Evolutionary conservation across 331 rosid species (phyloP).

Genomic region (Ulmus americana): DNA sequence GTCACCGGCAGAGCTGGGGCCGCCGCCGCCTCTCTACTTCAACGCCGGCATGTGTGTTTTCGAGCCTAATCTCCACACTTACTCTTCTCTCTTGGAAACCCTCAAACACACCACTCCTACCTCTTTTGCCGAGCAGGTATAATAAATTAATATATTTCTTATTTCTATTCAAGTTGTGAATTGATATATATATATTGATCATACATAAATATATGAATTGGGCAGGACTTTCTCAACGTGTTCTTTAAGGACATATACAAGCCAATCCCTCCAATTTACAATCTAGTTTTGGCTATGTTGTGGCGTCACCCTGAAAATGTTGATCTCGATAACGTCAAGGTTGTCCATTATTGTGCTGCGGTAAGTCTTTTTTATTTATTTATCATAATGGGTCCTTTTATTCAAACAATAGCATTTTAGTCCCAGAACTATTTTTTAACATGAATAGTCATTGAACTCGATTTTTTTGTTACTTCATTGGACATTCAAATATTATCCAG

Average conservation of each 20-base stretch:
- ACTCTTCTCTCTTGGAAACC: conserved; percentile 26
- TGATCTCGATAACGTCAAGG: conserved; percentile 25
- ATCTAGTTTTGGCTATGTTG: conserved; percentile 41
- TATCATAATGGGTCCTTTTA: neutral
- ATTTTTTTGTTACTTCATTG: too few species aligned
- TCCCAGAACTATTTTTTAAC: too few species aligned
- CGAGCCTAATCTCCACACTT: conserved; percentile 32
- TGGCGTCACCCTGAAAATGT: conserved; percentile 55
- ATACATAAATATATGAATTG: neutral
- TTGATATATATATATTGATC: too few species aligned
- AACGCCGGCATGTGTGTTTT: conserved; percentile 49
- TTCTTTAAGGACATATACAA: conserved; percentile 31
- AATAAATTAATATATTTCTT: neutral
- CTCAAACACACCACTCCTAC: conserved; percentile 32
- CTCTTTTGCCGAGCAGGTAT: conserved; percentile 51
- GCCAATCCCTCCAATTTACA: conserved; percentile 37
- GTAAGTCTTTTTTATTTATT: conserved; percentile 15
- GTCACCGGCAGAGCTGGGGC: conserved; percentile 33
- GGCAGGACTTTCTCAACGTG: conserved; percentile 44
- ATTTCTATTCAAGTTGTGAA: neutral
- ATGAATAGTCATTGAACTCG: too few species aligned
- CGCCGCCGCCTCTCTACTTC: conserved; percentile 43
- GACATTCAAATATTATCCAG: too few species aligned
- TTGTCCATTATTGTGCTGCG: conserved; percentile 49
- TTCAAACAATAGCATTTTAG: too few species aligned